Base-by-base conservation (phyloP, 495 filamentous ascomycete genomes). In the Trichoderma asperelloides region DNA sequence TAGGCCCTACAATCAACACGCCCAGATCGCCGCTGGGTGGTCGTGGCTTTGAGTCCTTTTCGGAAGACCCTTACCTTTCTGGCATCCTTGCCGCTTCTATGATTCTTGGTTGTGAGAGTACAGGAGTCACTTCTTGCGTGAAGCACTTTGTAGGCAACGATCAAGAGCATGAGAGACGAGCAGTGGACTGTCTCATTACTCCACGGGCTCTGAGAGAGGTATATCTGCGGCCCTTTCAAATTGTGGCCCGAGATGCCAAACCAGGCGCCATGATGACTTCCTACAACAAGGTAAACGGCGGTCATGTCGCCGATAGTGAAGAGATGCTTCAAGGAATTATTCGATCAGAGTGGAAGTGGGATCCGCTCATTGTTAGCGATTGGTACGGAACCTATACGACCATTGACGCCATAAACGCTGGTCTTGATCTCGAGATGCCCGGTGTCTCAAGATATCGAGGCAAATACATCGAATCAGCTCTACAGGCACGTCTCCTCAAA, bases 131-230 rank as follows among this genome's bases (percentile, higher is more conserved):
- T 15, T 88, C 91, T 25, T 91, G 90, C 0, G 83, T 94, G 66
- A 96, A 96, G 80, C 92, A 95, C 74, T 95, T 91, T 70, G 91
- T 92, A 49, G 88, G 84, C 33, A 96, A 96, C 71, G 92, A 95
- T 70, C 89, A 93, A 74, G 92, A 96, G 74, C 90, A 90, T 13
- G 83, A 91, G 76, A 82, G 92, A 27, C 78, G 91, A 80, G 89
- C 85, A 2, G 85, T 93, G 3, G 84, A 89, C 74, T 87, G 86
- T 3, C 82, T 89, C 47, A 80, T 94, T 13, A 85, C 88, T 27
- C 86, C 91, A 68, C 82, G 92, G 41, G 86, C 91, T 9, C 74
- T 96, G 67, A 84, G 91, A 25, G 92, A 96, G 74, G 81, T 96
- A 11, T 96, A 93, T 70, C 85, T 94, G 12, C 80, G 87, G 69